Evolutionary conservation across 106 monocot genomes (phyloP).

Genomic region (Triglochin maritima): DNA sequence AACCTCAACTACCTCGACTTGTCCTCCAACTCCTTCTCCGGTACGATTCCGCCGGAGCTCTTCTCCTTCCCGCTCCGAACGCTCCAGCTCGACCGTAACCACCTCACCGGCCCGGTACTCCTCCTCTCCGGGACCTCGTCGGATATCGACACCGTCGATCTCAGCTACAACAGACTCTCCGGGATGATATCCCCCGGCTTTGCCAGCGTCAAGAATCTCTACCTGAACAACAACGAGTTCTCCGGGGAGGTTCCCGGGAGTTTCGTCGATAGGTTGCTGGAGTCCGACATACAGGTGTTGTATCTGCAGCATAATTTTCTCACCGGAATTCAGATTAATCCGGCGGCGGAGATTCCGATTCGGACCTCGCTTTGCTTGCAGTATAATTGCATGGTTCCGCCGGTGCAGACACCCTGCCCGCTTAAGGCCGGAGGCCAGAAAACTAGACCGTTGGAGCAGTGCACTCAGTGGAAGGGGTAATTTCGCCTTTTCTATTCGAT

Average conservation of each 20-base stretch:
- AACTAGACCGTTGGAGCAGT: constrained; percentile 7
- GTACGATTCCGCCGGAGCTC: constrained; percentile 21
- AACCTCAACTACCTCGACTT: constrained; percentile 33
- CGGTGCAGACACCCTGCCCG: constrained; percentile 21
- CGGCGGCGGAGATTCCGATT: constrained; percentile 23
- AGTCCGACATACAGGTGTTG: constrained; percentile 34
- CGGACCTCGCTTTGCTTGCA: constrained; percentile 47
- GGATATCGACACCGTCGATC: constrained; percentile 36
- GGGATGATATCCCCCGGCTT: constrained; percentile 42
- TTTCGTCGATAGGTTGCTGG: constrained; percentile 31
- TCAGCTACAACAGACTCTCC: constrained; percentile 61
- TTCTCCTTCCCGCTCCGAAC: constrained; percentile 32
- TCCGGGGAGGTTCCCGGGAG: constrained; percentile 42
- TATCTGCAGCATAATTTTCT: constrained; percentile 81
- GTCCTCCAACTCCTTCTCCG: constrained; percentile 33
- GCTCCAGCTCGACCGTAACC: constrained; percentile 35
- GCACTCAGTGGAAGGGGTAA: neutral
- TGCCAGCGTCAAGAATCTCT: constrained; percentile 38
- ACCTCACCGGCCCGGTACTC: constrained; percentile 26
- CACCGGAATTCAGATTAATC: constrained; percentile 29
- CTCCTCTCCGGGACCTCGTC: neutral
- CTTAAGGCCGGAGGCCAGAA: constrained; percentile 12
- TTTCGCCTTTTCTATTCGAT: no score
- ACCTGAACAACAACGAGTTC: constrained; percentile 68
- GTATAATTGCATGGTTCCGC: constrained; percentile 60